Evolutionary conservation across 2,329 filamentous ascomycete species (phyloP), one percentile per base, ranked within the genome.

Genomic region (Penicillium brasilianum): DNA sequence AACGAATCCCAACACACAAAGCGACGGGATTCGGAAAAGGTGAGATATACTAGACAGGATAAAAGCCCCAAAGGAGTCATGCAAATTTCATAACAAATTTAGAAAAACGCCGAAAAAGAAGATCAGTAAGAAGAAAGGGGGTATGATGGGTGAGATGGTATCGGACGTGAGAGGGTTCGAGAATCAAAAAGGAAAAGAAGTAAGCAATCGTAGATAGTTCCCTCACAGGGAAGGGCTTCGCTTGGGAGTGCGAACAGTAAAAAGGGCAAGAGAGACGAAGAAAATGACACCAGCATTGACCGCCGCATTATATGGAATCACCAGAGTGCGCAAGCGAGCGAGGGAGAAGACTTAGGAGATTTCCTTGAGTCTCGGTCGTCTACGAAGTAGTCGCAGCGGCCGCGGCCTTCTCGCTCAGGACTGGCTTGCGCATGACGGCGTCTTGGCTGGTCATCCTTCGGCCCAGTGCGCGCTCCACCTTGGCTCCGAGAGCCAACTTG

Each of bases 401-500:
- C 16, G 65, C 69, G 16, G 67, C 55, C 67, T 81, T 81, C 69
- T 79, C 79, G 48, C 68, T 75, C 61, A 79, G 60, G 32, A 80
- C 80, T 32, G 80, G 86, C 66, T 90, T 87, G 84, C 95, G 93
- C 77, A 91, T 89, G 53, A 79, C 73, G 67, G 93, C 93, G 72
- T 97, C 93, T 78, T 97, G 93, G 68, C 90, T 82, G 30, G 87
- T 90, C 93, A 97, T 95, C 72, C 93, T 87, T 67, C 93, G 85
- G 68, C 90, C 90, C 58, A 97, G 86, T 22, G 93, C 93, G 62
- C 93, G 88, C 76, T 97, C 93, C 43, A 97, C 86, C 81, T 97
- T 97, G 62, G 93, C 93, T 51, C 93, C 91, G 55, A 97, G 85
- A 39, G 93, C 93, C 60, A 96, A 85, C 81, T 96, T 96, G 81